Conservation (phyloP, 2,329 filamentous ascomycete genomes). For the Graphiopsis chlorocephala region DNA sequence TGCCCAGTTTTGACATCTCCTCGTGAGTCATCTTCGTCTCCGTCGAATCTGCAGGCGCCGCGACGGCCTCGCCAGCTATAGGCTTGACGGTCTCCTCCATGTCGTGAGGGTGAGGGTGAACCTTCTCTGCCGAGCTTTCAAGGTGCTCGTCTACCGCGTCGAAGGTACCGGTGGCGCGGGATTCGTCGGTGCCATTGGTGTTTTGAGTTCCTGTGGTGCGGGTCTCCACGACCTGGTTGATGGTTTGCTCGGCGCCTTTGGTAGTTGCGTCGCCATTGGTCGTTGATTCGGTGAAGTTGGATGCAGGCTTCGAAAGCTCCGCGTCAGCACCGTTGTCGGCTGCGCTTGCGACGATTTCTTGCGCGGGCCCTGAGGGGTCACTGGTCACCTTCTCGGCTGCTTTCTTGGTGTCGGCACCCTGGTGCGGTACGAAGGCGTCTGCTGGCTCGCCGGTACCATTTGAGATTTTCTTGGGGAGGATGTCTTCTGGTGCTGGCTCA, state of each 20-base stretch:
- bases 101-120: constrained; percentile 37
- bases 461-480: constrained; percentile 23
- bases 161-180: constrained; percentile 21
- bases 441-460: constrained; percentile 23
- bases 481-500: constrained; percentile 16
- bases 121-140: constrained; percentile 26
- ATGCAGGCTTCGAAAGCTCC: constrained; percentile 21
- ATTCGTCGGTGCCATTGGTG: constrained; percentile 24
- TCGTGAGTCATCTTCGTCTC: constrained; percentile 37
- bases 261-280: constrained; percentile 17
- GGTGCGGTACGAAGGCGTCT: constrained; percentile 24
- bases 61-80: constrained; percentile 37
- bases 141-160: constrained; percentile 34
- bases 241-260: constrained; percentile 15
- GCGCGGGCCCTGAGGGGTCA: constrained; percentile 14
- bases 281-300: constrained; percentile 19
- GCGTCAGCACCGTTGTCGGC: constrained; percentile 23
- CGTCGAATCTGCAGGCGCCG: constrained; percentile 29
- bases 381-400: constrained; percentile 1
- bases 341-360: constrained; percentile 24
- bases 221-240: not conserved
- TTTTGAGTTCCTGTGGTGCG: not conserved
- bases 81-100: constrained; percentile 34
- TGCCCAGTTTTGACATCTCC: constrained; percentile 37
- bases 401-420: constrained; percentile 19